Base-by-base conservation (phyloP, 164 flowering plant genomes). In the Kingdonia uniflora region DNA sequence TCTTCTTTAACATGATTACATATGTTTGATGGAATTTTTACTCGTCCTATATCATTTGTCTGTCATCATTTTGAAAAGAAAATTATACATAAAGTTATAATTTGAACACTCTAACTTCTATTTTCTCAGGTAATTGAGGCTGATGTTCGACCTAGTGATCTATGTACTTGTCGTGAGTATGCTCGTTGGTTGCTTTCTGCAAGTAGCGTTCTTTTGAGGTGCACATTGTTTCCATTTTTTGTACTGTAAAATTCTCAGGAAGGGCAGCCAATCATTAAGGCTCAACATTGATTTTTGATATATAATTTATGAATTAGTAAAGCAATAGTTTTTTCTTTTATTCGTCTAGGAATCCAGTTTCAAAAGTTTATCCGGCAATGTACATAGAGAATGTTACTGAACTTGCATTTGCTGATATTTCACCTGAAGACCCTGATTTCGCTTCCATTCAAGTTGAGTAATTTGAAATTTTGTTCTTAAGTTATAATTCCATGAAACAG, bases 281-380 rank as follows among this genome's bases (percentile, higher is more conserved):
- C n/a, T n/a, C n/a, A n/a, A n/a, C n/a, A n/a, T n/a, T n/a, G n/a
- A n/a, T 2, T 19, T 1, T 22, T 29, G 4, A 29, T 29, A 8
- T 29, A 8, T 29, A 29, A 29, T 29, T 29, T 29, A 29, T n/a
- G 35, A 29, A 29, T 29, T 8, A 29, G 6, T 8, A 4, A 3
- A 29, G 8, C 35, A 29, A 29, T 14, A 22, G 5, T 29, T 17
- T 29, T n/a, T 53, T 42, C 21, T 54, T 23, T 25, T 42, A 6
- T 47, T 16, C 43, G 53, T 77, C 60, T 56, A 92, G 99, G 73
- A 86, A 65, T 52, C 62, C 85, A 40, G 60, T 71, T 45, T 86
- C 96, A 40, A 92, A 92, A 75, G 95, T 92, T 60, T 89, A 92
- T 74, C 99, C 99, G 26, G 99, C 99, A 42, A 92, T 92, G 99